Base-by-base conservation (phyloP, 1,284 basidiomycete species). In the Austroboletus novae-zelandiae region DNA sequence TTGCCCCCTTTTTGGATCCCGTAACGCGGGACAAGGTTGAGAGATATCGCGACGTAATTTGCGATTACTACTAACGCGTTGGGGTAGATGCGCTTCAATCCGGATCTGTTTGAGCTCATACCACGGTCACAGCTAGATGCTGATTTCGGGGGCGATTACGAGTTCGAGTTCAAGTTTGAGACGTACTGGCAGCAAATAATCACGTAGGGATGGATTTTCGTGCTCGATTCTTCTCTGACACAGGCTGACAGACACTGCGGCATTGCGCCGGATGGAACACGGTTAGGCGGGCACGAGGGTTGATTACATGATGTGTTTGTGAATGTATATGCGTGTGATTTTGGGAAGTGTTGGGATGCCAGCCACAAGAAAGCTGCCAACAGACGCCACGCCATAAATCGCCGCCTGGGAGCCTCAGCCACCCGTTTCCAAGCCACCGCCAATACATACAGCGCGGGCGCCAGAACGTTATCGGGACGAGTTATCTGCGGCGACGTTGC, bases 1-100 rank as follows among this genome's bases (percentile, higher is more conserved):
- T 97, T 57, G 74, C 83, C 8, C 92, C 93, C 0, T 94, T 96
- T 74, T 70, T 97, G 52, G 94, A 96, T 67, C 93, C 93, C 6
- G 81, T 94, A 40, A 96, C 94, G 0, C 79, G 89, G 48, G 91
- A 93, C 60, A 96, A 96, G 81, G 88, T 89, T 49, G 40, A 1
- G 40, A 1, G 23, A 2, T 29, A 31, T 8, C 34, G 25, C 31
- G 11, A 18, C 25, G 27, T 25, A 27, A n/a, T 34, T 32, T 30
- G n/a, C 27, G 34, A 36, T 23, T 13, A 18, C 15, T 48, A 36
- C 20, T 36, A n/a, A 49, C 51, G 48, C 27, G 29, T 40, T 14
- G n/a, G 31, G 41, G 17, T 51, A 89, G 87, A 91, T 93, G 82
- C 83, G 85, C 30, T 95, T 96, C 71, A 94, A 96, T 65, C 91